phyloP scores from a whole-genome alignment of 768 basidiomycete species.

The Mycena vitilis region DNA sequence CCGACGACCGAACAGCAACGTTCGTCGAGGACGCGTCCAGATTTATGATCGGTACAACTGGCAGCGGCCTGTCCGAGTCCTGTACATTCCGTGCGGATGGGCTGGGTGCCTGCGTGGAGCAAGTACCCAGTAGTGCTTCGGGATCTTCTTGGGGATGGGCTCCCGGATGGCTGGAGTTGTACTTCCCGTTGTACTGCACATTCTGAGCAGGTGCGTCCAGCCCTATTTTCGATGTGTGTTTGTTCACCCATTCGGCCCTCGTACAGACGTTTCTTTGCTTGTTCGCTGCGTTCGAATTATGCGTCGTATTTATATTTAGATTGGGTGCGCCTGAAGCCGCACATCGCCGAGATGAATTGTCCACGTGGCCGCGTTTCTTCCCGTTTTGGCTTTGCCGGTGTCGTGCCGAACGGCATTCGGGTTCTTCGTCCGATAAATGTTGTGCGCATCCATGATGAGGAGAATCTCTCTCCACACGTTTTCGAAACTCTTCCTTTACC shows the following conservation, averaged over 20 bases:
- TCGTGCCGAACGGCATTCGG: conserved; percentile 3
- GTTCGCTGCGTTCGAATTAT: too few relatives aligned
- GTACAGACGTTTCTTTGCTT: too few relatives aligned
- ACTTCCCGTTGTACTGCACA: background rate
- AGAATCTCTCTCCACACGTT: conserved; percentile 6
- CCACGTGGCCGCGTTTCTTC: conserved; percentile 19
- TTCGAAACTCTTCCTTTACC: conserved; percentile 7
- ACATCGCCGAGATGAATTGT: background rate
- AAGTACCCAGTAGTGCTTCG: background rate
- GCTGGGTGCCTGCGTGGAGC: conserved; percentile 8
- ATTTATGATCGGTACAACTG: conserved; percentile 7
- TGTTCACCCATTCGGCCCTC: too few relatives aligned
- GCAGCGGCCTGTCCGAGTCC: conserved; percentile 13
- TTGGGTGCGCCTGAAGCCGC: background rate
- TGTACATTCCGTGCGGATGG: conserved; percentile 22
- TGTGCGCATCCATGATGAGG: background rate
- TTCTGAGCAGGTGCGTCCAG: background rate
- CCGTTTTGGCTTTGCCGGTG: too few relatives aligned
- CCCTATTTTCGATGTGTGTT: too few relatives aligned
- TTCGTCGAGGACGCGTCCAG: conserved; percentile 24
- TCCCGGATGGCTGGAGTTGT: background rate
- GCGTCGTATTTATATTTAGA: too few relatives aligned
- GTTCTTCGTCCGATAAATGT: conserved; percentile 4
- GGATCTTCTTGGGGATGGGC: background rate
- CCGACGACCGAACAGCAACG: background rate